A percentile compares a stretch with the other conserved stretches of the same genome.
These are phyloP conservation scores for Sechiopsis laciniata DNA, from an alignment of 306 rosid genomes.

Conservation along the genomic window DNA sequence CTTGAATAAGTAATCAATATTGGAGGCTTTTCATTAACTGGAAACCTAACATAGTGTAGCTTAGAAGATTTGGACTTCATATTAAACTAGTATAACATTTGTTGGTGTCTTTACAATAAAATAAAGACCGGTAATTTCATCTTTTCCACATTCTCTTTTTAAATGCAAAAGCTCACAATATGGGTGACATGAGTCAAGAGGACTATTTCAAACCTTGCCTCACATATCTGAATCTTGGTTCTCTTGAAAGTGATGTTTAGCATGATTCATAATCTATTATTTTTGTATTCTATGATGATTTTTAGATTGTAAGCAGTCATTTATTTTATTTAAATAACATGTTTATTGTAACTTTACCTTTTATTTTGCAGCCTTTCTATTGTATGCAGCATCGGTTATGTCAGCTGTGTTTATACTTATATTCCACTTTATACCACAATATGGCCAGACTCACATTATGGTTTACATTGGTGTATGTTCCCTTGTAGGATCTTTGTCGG, in stretches of 20 bases:
- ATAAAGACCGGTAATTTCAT: neutral
- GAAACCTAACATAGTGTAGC: no score
- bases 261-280: neutral
- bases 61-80: neutral
- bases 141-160: neutral
- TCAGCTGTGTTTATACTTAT: constrained; percentile 68
- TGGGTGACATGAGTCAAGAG: neutral
- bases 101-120: neutral
- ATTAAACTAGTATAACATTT: neutral
- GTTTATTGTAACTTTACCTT: neutral
- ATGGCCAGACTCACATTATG: constrained; percentile 98
- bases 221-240: neutral
- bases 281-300: constrained; percentile 1
- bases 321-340: neutral
- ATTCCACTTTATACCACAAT: constrained; percentile 73
- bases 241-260: neutral
- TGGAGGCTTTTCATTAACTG: no score
- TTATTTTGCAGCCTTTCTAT: constrained; percentile 69
- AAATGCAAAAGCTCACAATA: neutral
- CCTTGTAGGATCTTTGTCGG: constrained; percentile 97
- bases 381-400: constrained; percentile 73
- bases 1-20: no score
- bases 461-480: constrained; percentile 98
- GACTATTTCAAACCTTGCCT: neutral
- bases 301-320: neutral